Base-by-base conservation (phyloP, 2,329 filamentous ascomycete species). In the Metarhizium guizhouense region DNA sequence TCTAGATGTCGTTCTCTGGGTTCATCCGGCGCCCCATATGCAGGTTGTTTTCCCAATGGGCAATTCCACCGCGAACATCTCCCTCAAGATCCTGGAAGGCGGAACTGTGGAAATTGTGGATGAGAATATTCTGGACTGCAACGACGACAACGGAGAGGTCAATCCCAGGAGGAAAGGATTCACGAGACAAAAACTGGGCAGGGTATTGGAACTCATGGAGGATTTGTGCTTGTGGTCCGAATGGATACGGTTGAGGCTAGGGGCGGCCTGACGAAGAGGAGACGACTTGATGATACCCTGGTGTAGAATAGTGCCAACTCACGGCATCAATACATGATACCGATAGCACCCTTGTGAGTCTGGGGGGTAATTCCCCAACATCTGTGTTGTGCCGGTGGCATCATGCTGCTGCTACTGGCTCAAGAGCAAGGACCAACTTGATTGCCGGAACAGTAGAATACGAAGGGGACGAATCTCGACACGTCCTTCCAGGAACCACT, bases 81-180 rank as follows among this genome's bases (percentile, higher is more conserved):
- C 76, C 30, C 62, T 88, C 13, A 81, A 83, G 61, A 78, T 88
- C 18, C 74, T 79, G 20, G 73, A 78, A 40, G 83, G 85, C 55
- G 85, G 80, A 4, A 73, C 79, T 14, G 75, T 88, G 4, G 73
- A 79, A 18, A 73, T 88, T 40, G 69, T 76, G 3, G 76, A 80
- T 29, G 81, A 87, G 61, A 85, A 86, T 59, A 64, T 74, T 16
- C 60, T 72, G 30, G 58, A 60, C 42, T 56, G 53, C 16, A 55
- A 58, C 3, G 60, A 57, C 1, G 59, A 56, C 1, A 59, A 60
- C 6, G 56, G 50, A 0, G 59, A 55, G n/a, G 53, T 53, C 45
- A 67, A 66, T 40, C 64, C 63, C 6, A 70, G 69, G 56, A 67
- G 67, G n/a, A 71, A 67, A 59, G 63, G 64, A 52, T 61, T 77